These are phyloP conservation scores for Hypomontagnella submonticulosa DNA, from an alignment of 495 filamentous ascomycete genomes.

Conservation along the genomic window DNA sequence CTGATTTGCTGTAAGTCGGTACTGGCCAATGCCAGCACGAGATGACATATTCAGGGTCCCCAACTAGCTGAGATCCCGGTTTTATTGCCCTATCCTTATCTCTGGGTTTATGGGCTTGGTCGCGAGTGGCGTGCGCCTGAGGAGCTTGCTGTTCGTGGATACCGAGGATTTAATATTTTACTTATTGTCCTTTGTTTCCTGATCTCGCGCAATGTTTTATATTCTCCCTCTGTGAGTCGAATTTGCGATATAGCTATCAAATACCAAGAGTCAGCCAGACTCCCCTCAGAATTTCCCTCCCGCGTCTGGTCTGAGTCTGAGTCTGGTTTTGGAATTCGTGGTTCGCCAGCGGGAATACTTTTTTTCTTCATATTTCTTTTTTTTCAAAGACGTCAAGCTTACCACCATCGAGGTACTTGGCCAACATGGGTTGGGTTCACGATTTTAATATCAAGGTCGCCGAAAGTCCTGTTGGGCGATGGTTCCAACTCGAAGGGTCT, in stretches of 20 bases:
- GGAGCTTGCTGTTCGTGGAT: conserved; percentile 3
- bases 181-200: neutral
- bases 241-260: neutral
- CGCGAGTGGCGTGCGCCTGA: conserved; percentile 15
- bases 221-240: neutral
- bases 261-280: neutral
- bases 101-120: too few relatives aligned
- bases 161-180: neutral
- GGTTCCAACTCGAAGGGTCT: conserved; percentile 78
- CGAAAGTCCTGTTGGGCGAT: conserved; percentile 70
- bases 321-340: too few relatives aligned
- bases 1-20: conserved; percentile 25
- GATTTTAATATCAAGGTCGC: conserved; percentile 66
- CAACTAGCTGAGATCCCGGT: conserved; percentile 7
- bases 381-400: neutral
- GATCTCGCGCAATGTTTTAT: neutral
- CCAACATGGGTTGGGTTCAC: conserved; percentile 61
- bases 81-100: neutral
- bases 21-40: conserved; percentile 24
- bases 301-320: too few relatives aligned
- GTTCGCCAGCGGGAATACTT: too few relatives aligned
- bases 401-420: neutral
- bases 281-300: neutral
- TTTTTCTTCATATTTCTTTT: too few relatives aligned
- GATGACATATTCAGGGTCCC: conserved; percentile 24